These are phyloP conservation scores for Blastobotrys niveus DNA, from an alignment of 1,139 yeast species.

Conservation along the genomic window DNA sequence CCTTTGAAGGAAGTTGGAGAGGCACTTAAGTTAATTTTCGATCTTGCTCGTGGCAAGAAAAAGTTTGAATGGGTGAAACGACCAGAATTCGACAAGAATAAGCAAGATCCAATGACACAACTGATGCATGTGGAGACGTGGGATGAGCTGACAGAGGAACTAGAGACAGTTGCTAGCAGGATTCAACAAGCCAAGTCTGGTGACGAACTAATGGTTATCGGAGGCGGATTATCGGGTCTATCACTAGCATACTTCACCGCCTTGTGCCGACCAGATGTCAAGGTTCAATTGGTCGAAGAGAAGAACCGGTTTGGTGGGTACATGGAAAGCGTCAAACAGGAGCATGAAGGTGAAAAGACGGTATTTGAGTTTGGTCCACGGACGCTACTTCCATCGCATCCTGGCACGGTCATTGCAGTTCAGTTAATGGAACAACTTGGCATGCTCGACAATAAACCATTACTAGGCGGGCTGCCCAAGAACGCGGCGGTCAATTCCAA, in stretches of 20 bases:
- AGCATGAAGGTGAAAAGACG: slow-evolving; percentile 16
- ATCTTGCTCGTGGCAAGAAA: slow-evolving; percentile 10
- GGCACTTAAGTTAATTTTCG: slow-evolving; percentile 11
- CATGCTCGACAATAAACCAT: slow-evolving; percentile 32
- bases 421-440: slow-evolving; percentile 43
- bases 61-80: slow-evolving; percentile 9
- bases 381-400: slow-evolving; percentile 37
- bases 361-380: slow-evolving; percentile 40
- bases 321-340: slow-evolving; percentile 45
- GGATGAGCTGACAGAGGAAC: slow-evolving; percentile 21
- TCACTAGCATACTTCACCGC: slow-evolving; percentile 69
- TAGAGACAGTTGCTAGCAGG: slow-evolving; percentile 28
- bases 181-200: slow-evolving; percentile 27
- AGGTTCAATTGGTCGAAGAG: slow-evolving; percentile 58
- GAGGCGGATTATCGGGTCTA: slow-evolving; percentile 86
- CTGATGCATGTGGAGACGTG: slow-evolving; percentile 19
- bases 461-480: slow-evolving; percentile 47
- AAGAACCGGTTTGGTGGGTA: slow-evolving; percentile 66
- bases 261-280: slow-evolving; percentile 57
- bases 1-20: slow-evolving; percentile 12
- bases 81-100: slow-evolving; percentile 1
- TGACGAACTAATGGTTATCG: slow-evolving; percentile 44
- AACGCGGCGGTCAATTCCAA: slow-evolving; percentile 53
- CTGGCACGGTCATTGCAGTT: slow-evolving; percentile 31
- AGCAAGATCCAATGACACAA: slow-evolving; percentile 13